Evolutionary conservation across 2,329 filamentous ascomycete genomes (phyloP).

Genomic region (Diaporthe sp.): DNA sequence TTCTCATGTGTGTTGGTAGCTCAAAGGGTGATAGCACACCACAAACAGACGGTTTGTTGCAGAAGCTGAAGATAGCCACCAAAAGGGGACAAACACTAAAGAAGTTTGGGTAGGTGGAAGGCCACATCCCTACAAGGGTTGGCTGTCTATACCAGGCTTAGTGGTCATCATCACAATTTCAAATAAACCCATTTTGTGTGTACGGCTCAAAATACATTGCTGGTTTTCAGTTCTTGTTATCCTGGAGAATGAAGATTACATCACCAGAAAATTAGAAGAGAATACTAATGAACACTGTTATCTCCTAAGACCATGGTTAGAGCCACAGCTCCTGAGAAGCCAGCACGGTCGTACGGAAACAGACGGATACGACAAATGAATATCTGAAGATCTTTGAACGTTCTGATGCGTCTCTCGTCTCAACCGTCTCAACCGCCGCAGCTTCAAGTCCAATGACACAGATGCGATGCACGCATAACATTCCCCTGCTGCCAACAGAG

Average conservation of each 20-base stretch:
- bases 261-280: not conserved
- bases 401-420: not conserved
- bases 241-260: not conserved
- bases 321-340: not conserved
- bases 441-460: slow-evolving; percentile 18
- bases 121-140: not conserved
- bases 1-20: slow-evolving; percentile 12
- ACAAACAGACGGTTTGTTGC: slow-evolving; percentile 1
- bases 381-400: no score
- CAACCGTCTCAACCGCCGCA: not conserved
- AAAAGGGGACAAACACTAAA: not conserved
- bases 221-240: not conserved
- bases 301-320: not conserved
- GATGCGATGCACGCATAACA: not conserved
- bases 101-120: not conserved
- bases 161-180: not conserved
- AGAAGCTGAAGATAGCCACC: not conserved
- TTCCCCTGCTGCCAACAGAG: not conserved
- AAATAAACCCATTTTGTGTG: not conserved
- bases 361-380: no score
- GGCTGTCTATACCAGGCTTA: not conserved
- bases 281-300: not conserved
- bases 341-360: not conserved
- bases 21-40: not conserved
- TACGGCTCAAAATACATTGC: not conserved